Base-by-base conservation (phyloP, 306 rosid genomes). In the Cicer chorassanicum region DNA sequence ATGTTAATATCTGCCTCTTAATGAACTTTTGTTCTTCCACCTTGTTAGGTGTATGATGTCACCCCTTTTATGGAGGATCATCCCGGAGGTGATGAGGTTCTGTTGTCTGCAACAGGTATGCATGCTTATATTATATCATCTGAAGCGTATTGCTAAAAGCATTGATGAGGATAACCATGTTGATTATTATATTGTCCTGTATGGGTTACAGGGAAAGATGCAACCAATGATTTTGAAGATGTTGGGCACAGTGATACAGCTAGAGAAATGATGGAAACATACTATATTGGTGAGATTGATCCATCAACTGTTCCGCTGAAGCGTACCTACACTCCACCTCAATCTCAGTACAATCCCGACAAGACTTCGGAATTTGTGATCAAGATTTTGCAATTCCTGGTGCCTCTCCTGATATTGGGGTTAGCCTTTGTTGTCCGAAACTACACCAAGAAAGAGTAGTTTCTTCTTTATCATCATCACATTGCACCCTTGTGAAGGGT, bases 171-270 rank as follows among this genome's bases (percentile, higher is more conserved):
- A 21, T 44, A 53, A 54, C 21, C 40, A 24, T 51, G 29, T 4
- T 64, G 45, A 38, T 38, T 57, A 39, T 62, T 57, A 39, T 62
- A 67, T 48, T 68, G 64, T 77, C 42, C 45, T 66, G 29, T 68
- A 15, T 48, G 42, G 74, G 16, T 78, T 76, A 24, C 84, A 95
- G 99, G 98, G 46, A 95, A 89, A 85, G 99, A 95, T 83, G 99
- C 92, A 41, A 88, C 98, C 14, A 84, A 83, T 73, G 99, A 95
- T 89, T 95, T 90, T 65, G 99, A 92, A 82, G 98, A 92, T 73
- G 98, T 92, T 7, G 99, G 99, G 11, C 99, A 95, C 87, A 92
- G 98, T 68, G 99, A 95, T 81, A 42, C 87, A 16, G 99, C 99
- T 9, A 90, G 89, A 82, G 97, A 90, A 0, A 83, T 92, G 97